Evolutionary conservation across 768 basidiomycete species (phyloP), one percentile per base, ranked within the genome.

Genomic region (Punctularia strigosozonata): DNA sequence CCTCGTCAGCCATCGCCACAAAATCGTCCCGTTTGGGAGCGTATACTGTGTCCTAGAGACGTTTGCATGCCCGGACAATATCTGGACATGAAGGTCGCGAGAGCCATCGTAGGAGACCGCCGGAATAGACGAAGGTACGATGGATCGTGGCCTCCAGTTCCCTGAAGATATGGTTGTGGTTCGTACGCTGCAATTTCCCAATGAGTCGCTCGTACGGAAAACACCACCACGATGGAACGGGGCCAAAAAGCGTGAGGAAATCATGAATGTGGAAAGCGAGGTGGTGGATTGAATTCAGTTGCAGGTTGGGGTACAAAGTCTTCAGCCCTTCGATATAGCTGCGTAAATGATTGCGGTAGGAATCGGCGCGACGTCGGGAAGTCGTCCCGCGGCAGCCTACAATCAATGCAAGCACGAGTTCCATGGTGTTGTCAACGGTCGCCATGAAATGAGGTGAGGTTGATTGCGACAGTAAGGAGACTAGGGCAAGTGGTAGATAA

Each of bases 191-290:
- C 1, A 68, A 42, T 25, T 46, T 51, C 1, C 64, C 58, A 36
- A 67, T 66, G 8, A 59, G 40, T 0, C 50, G 37, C 38, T 68
- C 60, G 31, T 59, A 64, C 0, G 59, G 61, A 42, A 60, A 66
- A 2, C 50, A 47, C 60, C 62, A 65, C 66, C 61, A 68, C 1
- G 52, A 53, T 28, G 51, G 49, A 0, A 58, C 47, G n/a, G 62
- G 63, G 0, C 65, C 58, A 40, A 63, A 65, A 2, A 55, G 43
- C 0, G 46, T 7, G 0, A 63, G 44, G 36, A 62, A 63, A 12
- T 64, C 53, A n/a, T 51, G 45, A 5, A 61, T 31, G 30, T 54
- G 59, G 21, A 57, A 39, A 3, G 54, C 45, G 15, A 52, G 40
- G 31, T 64, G 64, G n/a, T 53, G 33, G 33, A 60, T 64, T 6